Evolutionary conservation across 208 protist species (phyloP).

Genomic region (Borovskyia barvae): DNA sequence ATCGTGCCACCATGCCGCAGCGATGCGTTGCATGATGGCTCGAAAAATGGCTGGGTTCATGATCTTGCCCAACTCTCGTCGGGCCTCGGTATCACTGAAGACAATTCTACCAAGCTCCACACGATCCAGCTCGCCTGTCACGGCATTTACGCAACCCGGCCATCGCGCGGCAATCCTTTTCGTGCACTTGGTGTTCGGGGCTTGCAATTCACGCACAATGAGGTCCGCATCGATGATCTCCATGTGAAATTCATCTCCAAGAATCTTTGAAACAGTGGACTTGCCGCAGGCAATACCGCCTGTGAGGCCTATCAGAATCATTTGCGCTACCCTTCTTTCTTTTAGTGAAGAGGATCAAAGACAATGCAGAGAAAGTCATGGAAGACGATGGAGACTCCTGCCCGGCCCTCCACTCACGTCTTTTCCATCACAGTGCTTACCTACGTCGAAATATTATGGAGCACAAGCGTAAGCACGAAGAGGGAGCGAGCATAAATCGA

Average conservation of each 20-base stretch:
- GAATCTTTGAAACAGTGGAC: conserved; percentile 68
- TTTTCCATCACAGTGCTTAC: no score
- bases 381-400: no score
- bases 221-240: conserved; percentile 81
- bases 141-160: conserved; percentile 58
- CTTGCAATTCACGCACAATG: conserved; percentile 77
- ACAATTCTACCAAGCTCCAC: conserved; percentile 67
- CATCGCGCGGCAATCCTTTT: conserved; percentile 65
- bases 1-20: conserved; percentile 57
- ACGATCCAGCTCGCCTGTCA: conserved; percentile 67
- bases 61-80: conserved; percentile 59
- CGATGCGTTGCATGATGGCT: conserved; percentile 49
- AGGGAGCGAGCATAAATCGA: no score
- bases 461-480: no score
- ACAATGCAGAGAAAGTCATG: no score
- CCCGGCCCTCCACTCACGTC: no score
- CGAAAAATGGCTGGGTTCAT: conserved; percentile 84
- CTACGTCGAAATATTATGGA: no score
- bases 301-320: conserved; percentile 90
- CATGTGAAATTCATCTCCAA: conserved; percentile 51
- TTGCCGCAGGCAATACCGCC: conserved; percentile 93
- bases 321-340: no score
- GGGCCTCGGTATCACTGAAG: conserved; percentile 60
- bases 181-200: conserved; percentile 53
- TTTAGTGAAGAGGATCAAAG: no score